These are phyloP conservation scores for Aspergillus tamarii DNA, from an alignment of 2,329 filamentous ascomycete species.

Conservation along the genomic window DNA sequence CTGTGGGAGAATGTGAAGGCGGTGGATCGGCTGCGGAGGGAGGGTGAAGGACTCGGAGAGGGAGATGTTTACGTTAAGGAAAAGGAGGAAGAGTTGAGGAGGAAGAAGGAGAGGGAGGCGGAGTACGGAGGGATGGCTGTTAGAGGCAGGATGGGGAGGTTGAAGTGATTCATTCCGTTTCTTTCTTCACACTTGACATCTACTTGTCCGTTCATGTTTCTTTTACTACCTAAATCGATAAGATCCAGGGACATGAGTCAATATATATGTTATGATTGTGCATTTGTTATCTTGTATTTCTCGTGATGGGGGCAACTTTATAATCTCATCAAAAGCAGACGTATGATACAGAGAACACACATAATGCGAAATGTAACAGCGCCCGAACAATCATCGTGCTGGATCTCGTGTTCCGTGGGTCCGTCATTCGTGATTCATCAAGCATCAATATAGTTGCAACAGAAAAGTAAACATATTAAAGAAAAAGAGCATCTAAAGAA, in stretches of 20 bases:
- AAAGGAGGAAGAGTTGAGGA: constrained; percentile 22
- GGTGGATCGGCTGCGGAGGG: constrained; percentile 3
- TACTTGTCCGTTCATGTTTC: background rate
- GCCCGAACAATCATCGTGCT: background rate
- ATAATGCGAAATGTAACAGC: background rate
- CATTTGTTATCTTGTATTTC: background rate
- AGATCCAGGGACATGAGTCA: background rate
- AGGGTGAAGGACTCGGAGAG: constrained; percentile 5
- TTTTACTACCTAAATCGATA: background rate
- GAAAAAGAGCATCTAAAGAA: constrained; percentile 15
- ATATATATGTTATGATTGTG: background rate
- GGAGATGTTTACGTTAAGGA: constrained; percentile 8
- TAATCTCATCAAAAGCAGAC: background rate
- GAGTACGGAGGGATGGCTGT: constrained; percentile 41
- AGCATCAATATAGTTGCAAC: constrained; percentile 3
- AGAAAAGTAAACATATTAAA: constrained; percentile 3
- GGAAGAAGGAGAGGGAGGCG: constrained; percentile 26
- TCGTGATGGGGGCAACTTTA: background rate
- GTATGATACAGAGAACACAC: constrained; percentile 9
- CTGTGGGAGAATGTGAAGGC: constrained; percentile 33
- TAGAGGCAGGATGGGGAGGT: constrained; percentile 27
- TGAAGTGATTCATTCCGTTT: background rate
- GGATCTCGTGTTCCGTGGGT: constrained; percentile 6
- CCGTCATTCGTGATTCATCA: constrained; percentile 13
- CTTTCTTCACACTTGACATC: background rate